These are phyloP conservation scores for Apiospora malaysiana DNA, from an alignment of 2,329 filamentous ascomycete species.

Conservation along the genomic window DNA sequence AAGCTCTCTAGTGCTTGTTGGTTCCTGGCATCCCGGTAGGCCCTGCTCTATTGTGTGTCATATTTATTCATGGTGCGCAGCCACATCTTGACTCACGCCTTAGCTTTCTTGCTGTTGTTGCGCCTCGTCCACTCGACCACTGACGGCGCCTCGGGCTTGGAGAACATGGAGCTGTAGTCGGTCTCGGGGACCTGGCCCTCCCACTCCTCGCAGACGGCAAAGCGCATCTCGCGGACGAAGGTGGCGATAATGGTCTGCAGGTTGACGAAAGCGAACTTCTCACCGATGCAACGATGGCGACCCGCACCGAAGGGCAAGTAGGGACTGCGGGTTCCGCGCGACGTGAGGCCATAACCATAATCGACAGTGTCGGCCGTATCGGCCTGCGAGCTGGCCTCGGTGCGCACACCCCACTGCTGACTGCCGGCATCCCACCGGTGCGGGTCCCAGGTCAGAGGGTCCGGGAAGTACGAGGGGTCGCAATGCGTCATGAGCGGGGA, in stretches of 20 bases:
- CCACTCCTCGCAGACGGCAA: slow-evolving; percentile 60
- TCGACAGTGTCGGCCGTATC: slow-evolving; percentile 32
- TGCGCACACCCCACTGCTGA: slow-evolving; percentile 21
- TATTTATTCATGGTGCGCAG: neutral
- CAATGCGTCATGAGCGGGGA: slow-evolving; percentile 51
- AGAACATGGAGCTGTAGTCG: slow-evolving; percentile 63
- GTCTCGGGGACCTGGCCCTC: slow-evolving; percentile 63
- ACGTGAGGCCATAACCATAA: slow-evolving; percentile 39
- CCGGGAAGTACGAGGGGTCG: slow-evolving; percentile 65
- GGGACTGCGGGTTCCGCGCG: slow-evolving; percentile 46
- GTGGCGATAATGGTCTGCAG: slow-evolving; percentile 68
- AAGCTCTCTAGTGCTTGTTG: slow-evolving; percentile 1
- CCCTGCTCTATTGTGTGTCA: slow-evolving; percentile 6
- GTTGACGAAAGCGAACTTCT: slow-evolving; percentile 78
- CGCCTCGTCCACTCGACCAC: slow-evolving; percentile 39
- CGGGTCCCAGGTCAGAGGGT: slow-evolving; percentile 65
- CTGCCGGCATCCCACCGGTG: slow-evolving; percentile 63
- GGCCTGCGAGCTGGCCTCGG: neutral
- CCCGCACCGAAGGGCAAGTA: slow-evolving; percentile 78
- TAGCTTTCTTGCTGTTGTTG: neutral
- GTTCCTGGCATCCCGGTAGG: neutral
- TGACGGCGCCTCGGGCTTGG: slow-evolving; percentile 42
- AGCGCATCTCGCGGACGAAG: slow-evolving; percentile 65
- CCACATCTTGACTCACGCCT: neutral
- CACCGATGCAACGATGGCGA: slow-evolving; percentile 75